Evolutionary conservation across 768 basidiomycete species (phyloP), one percentile per base, ranked within the genome.

Genomic region (Termitomyces sp.): DNA sequence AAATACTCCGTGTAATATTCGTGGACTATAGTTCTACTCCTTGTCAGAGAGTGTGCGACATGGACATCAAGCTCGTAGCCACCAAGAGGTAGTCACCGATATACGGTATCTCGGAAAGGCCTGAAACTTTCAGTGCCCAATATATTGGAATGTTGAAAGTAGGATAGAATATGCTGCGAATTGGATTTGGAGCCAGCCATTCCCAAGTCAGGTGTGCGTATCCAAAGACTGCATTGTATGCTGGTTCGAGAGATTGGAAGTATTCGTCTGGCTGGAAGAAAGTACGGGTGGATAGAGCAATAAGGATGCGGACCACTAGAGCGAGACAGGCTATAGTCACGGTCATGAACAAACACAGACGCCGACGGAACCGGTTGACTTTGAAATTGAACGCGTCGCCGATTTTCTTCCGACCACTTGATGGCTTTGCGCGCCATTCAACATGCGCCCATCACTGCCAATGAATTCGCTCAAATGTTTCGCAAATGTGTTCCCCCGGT

Each of bases 181-280:
- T 85, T 6, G 92, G 91, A 13, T 67, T 68, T 20, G 77, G 71
- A 47, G 79, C 71, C 41, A 80, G 72, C 97, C 97, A 99, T 75
- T 99, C 97, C 97, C 97, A 99, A 22, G 95, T 98, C 39, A 94
- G 75, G 60, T 86, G 80, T 2, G 94, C 96, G 70, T 93, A 93
- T 43, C 94, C 94, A 67, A 92, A 98, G 47, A 97, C 91, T 40
- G 86, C 71, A 53, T 78, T 78, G 68, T 98, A 90, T 0, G 97
- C 97, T 43, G 91, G 89, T 66, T 99, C 97, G 41, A 98, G 79
- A 6, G 94, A 82, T 66, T 99, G 97, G 63, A 89, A 98, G 70
- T 90, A 96, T 70, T 98, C 97, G 69, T 99, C 97, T 9, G 97
- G 94, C 68, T 98, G 95, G 68, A 98, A 98, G 73, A 89, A 90